Percentiles rank a stretch among this genome's conserved stretches.
Evolutionary conservation across 345 rosid genomes (phyloP).

Genomic region (Dipteronia dyeriana): DNA sequence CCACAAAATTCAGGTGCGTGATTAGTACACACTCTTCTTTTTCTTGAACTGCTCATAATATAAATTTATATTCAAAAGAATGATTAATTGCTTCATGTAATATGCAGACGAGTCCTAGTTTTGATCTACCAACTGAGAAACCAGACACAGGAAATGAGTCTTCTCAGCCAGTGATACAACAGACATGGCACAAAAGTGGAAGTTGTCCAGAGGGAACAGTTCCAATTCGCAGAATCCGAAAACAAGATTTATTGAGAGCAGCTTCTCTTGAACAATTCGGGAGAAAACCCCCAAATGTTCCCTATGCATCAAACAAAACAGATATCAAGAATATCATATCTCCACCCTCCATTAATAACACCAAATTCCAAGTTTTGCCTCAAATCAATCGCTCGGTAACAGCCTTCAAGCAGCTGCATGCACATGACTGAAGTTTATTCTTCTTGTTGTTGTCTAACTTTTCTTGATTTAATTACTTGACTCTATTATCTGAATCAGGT

Average conservation of each 20-base stretch:
- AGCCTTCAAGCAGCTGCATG: neutral
- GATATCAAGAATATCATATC: neutral
- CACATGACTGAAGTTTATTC: neutral
- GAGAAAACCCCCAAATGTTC: constrained; percentile 22
- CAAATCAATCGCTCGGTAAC: constrained; percentile 36
- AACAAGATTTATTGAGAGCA: constrained; percentile 41
- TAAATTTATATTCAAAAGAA: neutral
- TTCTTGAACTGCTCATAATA: neutral
- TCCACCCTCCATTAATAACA: neutral
- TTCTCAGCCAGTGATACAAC: constrained; percentile 22
- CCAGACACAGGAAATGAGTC: constrained; percentile 4
- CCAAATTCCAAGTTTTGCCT: neutral
- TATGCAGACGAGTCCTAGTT: constrained; percentile 47
- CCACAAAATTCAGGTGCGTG: constrained; percentile 47
- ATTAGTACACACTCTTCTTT: neutral
- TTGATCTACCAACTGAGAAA: constrained; percentile 7
- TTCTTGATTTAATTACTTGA: too few species aligned
- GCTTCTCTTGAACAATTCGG: constrained; percentile 32
- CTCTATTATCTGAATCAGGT: too few species aligned
- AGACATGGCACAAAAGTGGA: constrained; percentile 51
- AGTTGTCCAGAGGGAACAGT: constrained; percentile 48
- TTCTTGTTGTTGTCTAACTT: too few species aligned
- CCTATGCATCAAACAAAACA: neutral
- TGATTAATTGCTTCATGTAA: neutral
- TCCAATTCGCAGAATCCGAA: constrained; percentile 46